These are phyloP conservation scores for Neolentinus lepideus DNA, from an alignment of 1,284 basidiomycete genomes.

Conservation along the genomic window DNA sequence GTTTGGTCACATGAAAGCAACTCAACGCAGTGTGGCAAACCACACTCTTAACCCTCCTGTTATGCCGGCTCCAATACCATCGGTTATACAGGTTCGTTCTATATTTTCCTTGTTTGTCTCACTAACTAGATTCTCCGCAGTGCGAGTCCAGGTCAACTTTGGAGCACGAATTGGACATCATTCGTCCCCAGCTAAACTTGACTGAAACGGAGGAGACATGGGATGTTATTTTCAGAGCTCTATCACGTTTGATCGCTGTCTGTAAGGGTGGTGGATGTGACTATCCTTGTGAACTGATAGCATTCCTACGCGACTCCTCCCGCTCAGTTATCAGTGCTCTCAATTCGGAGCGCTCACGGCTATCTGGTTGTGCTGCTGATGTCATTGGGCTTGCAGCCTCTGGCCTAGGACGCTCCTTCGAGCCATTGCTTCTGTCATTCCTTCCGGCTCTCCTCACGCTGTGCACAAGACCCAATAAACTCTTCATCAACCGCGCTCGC, in stretches of 20 bases:
- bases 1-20: no score
- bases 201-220: conserved; percentile 79
- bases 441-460: conserved; percentile 63
- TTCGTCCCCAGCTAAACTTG: conserved; percentile 40
- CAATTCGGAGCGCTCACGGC: conserved; percentile 69
- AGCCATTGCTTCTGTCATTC: conserved; percentile 61
- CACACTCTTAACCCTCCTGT: no score
- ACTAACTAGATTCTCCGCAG: conserved; percentile 8
- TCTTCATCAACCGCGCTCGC: conserved; percentile 63
- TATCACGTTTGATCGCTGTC: conserved; percentile 48
- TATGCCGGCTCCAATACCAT: conserved; percentile 14
- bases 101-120: background rate
- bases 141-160: conserved; percentile 28
- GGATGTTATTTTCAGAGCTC: conserved; percentile 61
- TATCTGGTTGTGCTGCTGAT: conserved; percentile 70
- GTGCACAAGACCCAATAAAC: conserved; percentile 76
- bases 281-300: conserved; percentile 47
- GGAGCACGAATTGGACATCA: conserved; percentile 31
- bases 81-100: conserved; percentile 9
- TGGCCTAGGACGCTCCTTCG: conserved; percentile 56
- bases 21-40: no score
- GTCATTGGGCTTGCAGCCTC: conserved; percentile 48
- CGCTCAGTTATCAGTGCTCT: conserved; percentile 55
- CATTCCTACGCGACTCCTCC: conserved; percentile 45
- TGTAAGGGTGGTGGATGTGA: conserved; percentile 51